Base-by-base conservation (phyloP, 106 monocot species). In the Agapanthus africanus region DNA sequence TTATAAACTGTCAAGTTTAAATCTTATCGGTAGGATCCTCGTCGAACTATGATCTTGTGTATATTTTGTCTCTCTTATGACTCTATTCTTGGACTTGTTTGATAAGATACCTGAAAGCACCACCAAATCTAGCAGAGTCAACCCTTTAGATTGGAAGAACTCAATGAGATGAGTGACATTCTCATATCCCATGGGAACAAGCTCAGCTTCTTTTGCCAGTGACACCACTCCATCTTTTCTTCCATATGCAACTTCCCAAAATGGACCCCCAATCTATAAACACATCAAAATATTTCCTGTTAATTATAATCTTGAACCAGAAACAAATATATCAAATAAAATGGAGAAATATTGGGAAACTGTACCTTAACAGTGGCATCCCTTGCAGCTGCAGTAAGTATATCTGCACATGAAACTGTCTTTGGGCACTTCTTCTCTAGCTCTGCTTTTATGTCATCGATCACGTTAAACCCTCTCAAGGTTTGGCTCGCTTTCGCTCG, bases 141-240 rank as follows among this genome's bases (percentile, higher is more conserved):
- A 65, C 30, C 90, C 94, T 39, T 50, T 81, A 44, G 90, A 76
- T 40, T 94, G 80, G 80, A 94, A 87, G 84, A 87, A 87, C 74
- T 82, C 76, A 40, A 94, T 80, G 50, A 94, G 87, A 26, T 87
- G 61, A 14, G 94, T 94, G 52, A 90, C 35, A 77, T 84, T 94
- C 76, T 94, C 90, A 23, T 41, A 68, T 11, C 94, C 90, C 78
- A 62, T 77, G 27, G 94, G 94, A 18, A 94, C 40, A 1, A 50
- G 32, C 1, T 76, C 39, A 8, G 76, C 87, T 70, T 87, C 85
- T 30, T 50, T 51, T 4, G 67, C 82, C 21, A 76, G 16, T 41
- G 90, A 87, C 14, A 71, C 65, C 0, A 42, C 49, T 8, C 94
- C 85, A 50, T 94, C 94, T 63, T 76, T 90, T 40, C 94, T 72